Evolutionary conservation across 2,329 filamentous ascomycete species (phyloP).

Genomic region (Magnaporthiopsis poae): DNA sequence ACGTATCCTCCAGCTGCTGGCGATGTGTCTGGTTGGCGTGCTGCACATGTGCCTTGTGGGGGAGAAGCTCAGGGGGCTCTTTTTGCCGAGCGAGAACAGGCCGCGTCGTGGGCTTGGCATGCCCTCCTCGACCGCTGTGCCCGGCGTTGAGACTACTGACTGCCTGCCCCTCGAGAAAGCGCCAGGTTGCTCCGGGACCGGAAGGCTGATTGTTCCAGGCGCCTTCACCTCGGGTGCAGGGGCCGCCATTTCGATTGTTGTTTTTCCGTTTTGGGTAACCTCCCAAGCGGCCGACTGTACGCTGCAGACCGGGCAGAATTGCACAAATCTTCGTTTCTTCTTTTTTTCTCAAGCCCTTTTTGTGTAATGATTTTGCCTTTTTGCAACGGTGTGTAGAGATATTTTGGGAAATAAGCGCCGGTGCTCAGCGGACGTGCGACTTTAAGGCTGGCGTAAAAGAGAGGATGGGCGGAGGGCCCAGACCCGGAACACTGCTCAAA

Average conservation of each 20-base stretch:
- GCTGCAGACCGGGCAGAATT: neutral
- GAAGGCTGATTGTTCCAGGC: neutral
- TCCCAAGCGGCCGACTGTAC: neutral
- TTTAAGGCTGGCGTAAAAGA: neutral
- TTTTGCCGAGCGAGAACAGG: neutral
- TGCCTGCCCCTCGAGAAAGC: neutral
- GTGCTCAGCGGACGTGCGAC: neutral
- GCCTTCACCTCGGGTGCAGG: neutral
- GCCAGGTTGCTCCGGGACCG: neutral
- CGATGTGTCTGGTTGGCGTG: slow-evolving; percentile 11
- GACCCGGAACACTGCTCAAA: neutral
- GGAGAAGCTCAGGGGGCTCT: slow-evolving; percentile 9
- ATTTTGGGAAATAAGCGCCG: neutral
- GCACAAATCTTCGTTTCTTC: neutral
- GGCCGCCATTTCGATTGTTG: neutral
- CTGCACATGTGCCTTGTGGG: slow-evolving; percentile 11
- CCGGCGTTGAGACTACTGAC: neutral
- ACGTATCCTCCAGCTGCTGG: slow-evolving; percentile 11
- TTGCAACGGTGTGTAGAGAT: neutral
- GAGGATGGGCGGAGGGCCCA: neutral
- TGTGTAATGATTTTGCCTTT: neutral
- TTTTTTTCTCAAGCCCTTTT: neutral
- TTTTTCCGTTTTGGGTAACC: neutral
- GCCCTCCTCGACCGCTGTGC: neutral
- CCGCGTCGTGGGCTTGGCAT: neutral